Conservation (phyloP, 371 early-diverging fungal genomes). For the Capniomyces stellatus region DNA sequence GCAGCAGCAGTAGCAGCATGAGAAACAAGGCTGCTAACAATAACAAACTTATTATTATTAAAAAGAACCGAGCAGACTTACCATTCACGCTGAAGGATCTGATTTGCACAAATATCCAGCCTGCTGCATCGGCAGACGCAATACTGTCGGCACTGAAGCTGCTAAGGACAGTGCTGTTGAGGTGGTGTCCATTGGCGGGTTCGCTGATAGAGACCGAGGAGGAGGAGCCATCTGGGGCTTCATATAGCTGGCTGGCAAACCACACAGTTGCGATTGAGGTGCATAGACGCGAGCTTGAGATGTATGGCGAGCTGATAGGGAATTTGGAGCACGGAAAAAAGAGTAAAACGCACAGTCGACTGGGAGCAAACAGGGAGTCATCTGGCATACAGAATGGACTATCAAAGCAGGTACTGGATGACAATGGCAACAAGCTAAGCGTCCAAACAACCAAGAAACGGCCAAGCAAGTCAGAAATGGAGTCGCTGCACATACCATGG, state of each 20-base stretch:
- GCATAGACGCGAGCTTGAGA: constrained; percentile 24
- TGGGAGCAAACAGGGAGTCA: background rate
- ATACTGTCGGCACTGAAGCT: constrained; percentile 70
- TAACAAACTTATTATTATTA: constrained; percentile 7
- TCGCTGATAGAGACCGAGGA: constrained; percentile 45
- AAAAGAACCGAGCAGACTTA: constrained; percentile 13
- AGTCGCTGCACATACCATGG: no score
- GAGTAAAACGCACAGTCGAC: background rate
- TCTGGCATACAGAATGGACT: background rate
- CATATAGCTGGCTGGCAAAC: constrained; percentile 16
- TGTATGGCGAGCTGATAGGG: constrained; percentile 20
- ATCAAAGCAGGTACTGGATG: background rate
- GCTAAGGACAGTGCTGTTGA: constrained; percentile 48
- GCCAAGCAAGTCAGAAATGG: background rate
- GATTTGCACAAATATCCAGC: constrained; percentile 51
- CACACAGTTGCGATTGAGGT: constrained; percentile 20
- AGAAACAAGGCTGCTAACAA: constrained; percentile 15
- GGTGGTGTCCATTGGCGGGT: constrained; percentile 57
- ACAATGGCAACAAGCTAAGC: background rate
- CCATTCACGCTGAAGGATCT: constrained; percentile 60
- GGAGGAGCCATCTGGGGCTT: constrained; percentile 11
- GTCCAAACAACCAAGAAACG: no score
- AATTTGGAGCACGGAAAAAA: constrained; percentile 8
- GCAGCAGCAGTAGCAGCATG: constrained; percentile 9
- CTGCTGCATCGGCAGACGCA: constrained; percentile 41